Conservation (phyloP, 495 filamentous ascomycete species). For the Neurospora sp. region DNA sequence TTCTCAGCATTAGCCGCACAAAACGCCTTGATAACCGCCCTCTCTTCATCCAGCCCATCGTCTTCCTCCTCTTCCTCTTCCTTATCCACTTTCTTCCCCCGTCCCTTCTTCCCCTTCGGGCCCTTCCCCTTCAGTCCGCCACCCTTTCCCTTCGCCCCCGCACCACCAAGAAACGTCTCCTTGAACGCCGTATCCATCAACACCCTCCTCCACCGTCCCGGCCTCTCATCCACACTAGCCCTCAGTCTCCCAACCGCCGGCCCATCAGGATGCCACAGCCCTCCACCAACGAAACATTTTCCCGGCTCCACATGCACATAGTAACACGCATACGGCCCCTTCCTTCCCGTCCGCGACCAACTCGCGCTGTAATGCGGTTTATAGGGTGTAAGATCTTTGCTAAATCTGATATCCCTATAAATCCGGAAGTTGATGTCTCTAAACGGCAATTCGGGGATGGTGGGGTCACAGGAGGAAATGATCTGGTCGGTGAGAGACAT, state of each 20-base stretch:
- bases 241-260: conserved; percentile 52
- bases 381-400: conserved; percentile 72
- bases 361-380: conserved; percentile 55
- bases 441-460: conserved; percentile 69
- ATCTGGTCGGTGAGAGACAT: conserved; percentile 60
- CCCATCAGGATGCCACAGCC: conserved; percentile 66
- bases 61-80: neutral
- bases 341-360: conserved; percentile 77
- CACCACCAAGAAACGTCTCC: conserved; percentile 50
- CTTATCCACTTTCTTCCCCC: neutral
- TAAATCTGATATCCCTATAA: conserved; percentile 72
- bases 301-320: conserved; percentile 45
- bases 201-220: conserved; percentile 53
- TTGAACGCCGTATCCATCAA: conserved; percentile 48
- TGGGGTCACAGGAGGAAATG: conserved; percentile 52
- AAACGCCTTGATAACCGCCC: conserved; percentile 51
- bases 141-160: conserved; percentile 27
- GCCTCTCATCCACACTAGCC: conserved; percentile 59
- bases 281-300: conserved; percentile 50
- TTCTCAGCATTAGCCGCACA: conserved; percentile 53
- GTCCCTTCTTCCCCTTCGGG: neutral
- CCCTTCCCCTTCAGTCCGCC: neutral
- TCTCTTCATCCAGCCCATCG: neutral
- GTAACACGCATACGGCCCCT: conserved; percentile 78
- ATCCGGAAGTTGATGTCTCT: conserved; percentile 84